Conservation (phyloP, 2,329 filamentous ascomycete genomes). For the Hypomyces perniciosus region DNA sequence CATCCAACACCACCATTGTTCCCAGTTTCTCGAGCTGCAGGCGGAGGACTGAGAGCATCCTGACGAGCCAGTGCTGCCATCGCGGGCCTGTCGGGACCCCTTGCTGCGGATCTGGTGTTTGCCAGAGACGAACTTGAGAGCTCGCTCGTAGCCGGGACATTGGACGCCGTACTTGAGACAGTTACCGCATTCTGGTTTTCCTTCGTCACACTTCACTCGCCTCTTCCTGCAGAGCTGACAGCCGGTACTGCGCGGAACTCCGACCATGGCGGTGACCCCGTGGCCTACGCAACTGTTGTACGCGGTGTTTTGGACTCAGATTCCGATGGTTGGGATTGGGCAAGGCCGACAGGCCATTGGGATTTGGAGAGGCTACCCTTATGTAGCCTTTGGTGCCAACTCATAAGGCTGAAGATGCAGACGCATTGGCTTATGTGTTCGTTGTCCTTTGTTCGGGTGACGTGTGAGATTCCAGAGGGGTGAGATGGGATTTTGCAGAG, state of each 20-base stretch:
- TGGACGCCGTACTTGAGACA: conserved; percentile 32
- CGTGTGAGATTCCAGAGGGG: no score
- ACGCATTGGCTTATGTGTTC: no score
- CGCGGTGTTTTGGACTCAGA: background rate
- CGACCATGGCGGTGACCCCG: conserved; percentile 26
- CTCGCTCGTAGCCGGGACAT: conserved; percentile 35
- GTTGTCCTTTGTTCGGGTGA: no score
- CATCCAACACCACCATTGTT: conserved; percentile 30
- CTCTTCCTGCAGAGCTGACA: conserved; percentile 36
- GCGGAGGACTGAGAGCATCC: conserved; percentile 18
- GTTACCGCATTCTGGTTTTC: conserved; percentile 34
- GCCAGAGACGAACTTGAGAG: conserved; percentile 33
- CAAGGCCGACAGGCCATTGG: conserved; percentile 1
- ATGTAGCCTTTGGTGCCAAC: background rate
- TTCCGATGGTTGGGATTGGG: conserved; percentile 2
- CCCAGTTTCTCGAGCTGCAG: conserved; percentile 26
- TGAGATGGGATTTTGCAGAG: no score
- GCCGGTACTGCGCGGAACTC: conserved; percentile 32
- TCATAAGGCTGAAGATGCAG: no score
- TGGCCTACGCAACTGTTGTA: conserved; percentile 1
- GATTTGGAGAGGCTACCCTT: no score
- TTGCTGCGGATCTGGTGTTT: conserved; percentile 33
- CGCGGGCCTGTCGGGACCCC: conserved; percentile 14
- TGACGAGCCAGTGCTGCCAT: conserved; percentile 13
- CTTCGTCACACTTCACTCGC: conserved; percentile 41